Conservation (phyloP, 768 basidiomycete genomes). For the Candolleomyces eurysporus region DNA sequence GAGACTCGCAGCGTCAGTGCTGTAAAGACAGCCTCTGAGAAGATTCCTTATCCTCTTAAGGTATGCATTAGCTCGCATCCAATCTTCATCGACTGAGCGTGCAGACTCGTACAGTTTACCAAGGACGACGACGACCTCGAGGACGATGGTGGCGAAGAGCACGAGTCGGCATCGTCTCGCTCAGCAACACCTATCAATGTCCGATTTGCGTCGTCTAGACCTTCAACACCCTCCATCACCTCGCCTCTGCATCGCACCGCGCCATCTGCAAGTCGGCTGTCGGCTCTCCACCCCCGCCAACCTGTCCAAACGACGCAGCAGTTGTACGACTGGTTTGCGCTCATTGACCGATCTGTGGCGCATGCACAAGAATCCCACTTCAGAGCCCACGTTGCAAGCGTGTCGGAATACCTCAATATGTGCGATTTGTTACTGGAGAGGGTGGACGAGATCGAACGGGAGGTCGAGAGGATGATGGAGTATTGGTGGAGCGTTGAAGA, state of each 20-base stretch:
- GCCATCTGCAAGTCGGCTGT: neutral
- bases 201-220: constrained; percentile 26
- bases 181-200: constrained; percentile 38
- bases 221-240: constrained; percentile 39
- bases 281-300: constrained; percentile 65
- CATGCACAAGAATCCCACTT: constrained; percentile 95
- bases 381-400: constrained; percentile 74
- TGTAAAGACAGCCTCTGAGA: constrained; percentile 61
- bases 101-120: constrained; percentile 24
- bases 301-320: constrained; percentile 91
- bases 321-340: constrained; percentile 95
- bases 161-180: constrained; percentile 23
- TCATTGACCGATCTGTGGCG: constrained; percentile 86
- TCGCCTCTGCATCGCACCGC: neutral
- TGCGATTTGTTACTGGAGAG: constrained; percentile 74
- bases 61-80: constrained; percentile 35
- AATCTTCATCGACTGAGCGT: neutral
- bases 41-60: constrained; percentile 68
- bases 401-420: constrained; percentile 72
- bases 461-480: constrained; percentile 79
- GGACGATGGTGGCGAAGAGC: neutral
- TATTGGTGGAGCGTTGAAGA: constrained; percentile 90
- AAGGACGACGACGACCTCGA: constrained; percentile 20
- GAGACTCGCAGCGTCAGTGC: constrained; percentile 64
- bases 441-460: constrained; percentile 69